Conservation (phyloP, 225 moss, liverwort and hornwort genomes). For the Antitrichia curtipendula region DNA sequence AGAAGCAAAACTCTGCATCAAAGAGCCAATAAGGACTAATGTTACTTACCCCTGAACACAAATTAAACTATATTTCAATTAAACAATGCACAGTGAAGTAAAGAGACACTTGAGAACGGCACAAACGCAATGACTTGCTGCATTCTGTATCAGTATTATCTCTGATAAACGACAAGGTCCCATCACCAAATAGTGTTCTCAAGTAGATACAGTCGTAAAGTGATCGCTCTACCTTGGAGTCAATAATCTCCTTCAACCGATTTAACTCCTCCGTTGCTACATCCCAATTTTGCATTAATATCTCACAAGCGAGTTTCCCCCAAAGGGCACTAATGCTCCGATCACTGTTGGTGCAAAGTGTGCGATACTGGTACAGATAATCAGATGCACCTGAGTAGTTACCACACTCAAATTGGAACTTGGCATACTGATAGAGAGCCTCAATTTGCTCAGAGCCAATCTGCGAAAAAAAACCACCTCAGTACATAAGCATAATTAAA, state of each 20-base stretch:
- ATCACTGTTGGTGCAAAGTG: slow-evolving; percentile 91
- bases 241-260: slow-evolving; percentile 90
- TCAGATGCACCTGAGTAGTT: slow-evolving; percentile 98
- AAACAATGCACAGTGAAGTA: not conserved
- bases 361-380: slow-evolving; percentile 88
- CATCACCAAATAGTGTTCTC: not conserved
- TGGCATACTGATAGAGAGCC: slow-evolving; percentile 93
- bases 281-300: slow-evolving; percentile 99
- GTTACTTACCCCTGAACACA: not conserved
- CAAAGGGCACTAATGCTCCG: slow-evolving; percentile 94
- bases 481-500: not conserved
- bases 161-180: not conserved
- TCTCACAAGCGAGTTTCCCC: slow-evolving; percentile 97
- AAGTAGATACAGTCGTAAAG: not conserved
- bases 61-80: not conserved
- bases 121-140: not conserved
- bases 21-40: not conserved
- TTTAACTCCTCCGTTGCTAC: slow-evolving; percentile 95
- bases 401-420: slow-evolving; percentile 98
- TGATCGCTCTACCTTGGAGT: slow-evolving; percentile 64
- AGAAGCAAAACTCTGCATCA: slow-evolving; percentile 77
- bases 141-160: not conserved
- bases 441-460: slow-evolving; percentile 97
- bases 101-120: not conserved
- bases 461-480: slow-evolving; percentile 18